Evolutionary conservation across 345 rosid species (phyloP).

Genomic region (Linum usitatissimum): DNA sequence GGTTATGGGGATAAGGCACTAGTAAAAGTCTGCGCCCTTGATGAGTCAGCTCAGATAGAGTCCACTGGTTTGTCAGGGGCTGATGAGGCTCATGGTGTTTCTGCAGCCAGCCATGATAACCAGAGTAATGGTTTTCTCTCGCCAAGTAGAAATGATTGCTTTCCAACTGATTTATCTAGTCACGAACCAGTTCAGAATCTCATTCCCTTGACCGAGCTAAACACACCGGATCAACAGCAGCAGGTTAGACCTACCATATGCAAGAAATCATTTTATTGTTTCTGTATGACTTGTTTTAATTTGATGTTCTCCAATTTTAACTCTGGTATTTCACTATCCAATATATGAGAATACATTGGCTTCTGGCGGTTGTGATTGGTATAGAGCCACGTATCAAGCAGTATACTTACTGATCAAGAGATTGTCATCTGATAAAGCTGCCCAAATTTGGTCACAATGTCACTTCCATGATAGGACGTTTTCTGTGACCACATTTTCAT

Average conservation of each 20-base stretch:
- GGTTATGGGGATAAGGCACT: conserved; percentile 17
- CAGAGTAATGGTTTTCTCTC: conserved; percentile 10
- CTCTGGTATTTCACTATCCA: too few species aligned
- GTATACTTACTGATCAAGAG: not conserved
- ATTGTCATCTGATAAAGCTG: not conserved
- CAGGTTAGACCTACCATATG: conserved; percentile 16
- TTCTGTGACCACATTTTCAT: not conserved
- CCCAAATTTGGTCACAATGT: not conserved
- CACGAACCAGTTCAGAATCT: conserved; percentile 17
- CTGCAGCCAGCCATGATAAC: conserved; percentile 10
- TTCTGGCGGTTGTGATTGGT: not conserved
- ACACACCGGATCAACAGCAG: not conserved
- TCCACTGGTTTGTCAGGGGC: conserved; percentile 17
- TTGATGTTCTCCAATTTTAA: not conserved
- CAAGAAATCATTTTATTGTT: conserved; percentile 1
- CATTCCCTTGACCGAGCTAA: conserved; percentile 13
- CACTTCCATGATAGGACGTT: not conserved
- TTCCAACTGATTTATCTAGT: conserved; percentile 7
- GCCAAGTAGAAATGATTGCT: conserved; percentile 10
- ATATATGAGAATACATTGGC: not conserved
- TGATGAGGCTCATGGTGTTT: conserved; percentile 21
- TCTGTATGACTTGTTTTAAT: conserved; percentile 1
- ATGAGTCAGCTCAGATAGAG: conserved; percentile 17
- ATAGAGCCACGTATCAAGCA: not conserved
- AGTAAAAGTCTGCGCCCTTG: conserved; percentile 15